phyloP scores from a whole-genome alignment of 257 asterid species.

The Avicennia marina region DNA sequence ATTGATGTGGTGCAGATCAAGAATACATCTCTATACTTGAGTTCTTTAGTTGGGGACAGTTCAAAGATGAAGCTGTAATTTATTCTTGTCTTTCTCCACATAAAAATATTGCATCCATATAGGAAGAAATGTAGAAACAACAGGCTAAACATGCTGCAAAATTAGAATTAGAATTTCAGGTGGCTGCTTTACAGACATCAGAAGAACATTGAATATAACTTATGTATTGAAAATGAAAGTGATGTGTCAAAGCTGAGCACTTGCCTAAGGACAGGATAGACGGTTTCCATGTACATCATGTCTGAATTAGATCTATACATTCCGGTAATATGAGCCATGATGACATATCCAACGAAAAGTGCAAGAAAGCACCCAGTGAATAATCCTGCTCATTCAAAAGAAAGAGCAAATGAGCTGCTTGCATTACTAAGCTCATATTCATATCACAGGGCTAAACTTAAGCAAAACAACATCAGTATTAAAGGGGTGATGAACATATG shows the following conservation, averaged over 20 bases:
- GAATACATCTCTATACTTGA: constrained; percentile 72
- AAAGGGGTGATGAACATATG: too few species aligned
- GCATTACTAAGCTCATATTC: neutral
- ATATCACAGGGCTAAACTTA: too few species aligned
- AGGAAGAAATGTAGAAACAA: constrained; percentile 75
- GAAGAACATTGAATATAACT: too few species aligned
- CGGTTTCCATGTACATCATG: constrained; percentile 83
- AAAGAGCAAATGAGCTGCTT: neutral
- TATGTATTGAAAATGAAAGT: too few species aligned
- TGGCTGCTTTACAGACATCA: neutral
- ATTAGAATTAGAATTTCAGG: neutral
- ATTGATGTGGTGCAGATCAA: constrained; percentile 71
- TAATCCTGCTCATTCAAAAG: constrained; percentile 43
- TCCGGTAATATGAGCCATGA: constrained; percentile 87
- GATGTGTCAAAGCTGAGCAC: constrained; percentile 4
- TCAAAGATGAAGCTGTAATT: constrained; percentile 89
- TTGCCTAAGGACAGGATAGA: constrained; percentile 89
- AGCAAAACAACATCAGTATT: too few species aligned
- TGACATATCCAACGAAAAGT: constrained; percentile 65
- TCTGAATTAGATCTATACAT: constrained; percentile 57
- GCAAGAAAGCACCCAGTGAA: constrained; percentile 79
- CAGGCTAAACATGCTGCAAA: constrained; percentile 88
- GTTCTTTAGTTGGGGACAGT: constrained; percentile 53
- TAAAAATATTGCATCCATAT: constrained; percentile 84
- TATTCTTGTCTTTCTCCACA: constrained; percentile 88